Percentiles rank a stretch among this genome's conserved stretches.
Evolutionary conservation across 2,329 filamentous ascomycete genomes (phyloP).

Genomic region (Escovopsis weberi): DNA sequence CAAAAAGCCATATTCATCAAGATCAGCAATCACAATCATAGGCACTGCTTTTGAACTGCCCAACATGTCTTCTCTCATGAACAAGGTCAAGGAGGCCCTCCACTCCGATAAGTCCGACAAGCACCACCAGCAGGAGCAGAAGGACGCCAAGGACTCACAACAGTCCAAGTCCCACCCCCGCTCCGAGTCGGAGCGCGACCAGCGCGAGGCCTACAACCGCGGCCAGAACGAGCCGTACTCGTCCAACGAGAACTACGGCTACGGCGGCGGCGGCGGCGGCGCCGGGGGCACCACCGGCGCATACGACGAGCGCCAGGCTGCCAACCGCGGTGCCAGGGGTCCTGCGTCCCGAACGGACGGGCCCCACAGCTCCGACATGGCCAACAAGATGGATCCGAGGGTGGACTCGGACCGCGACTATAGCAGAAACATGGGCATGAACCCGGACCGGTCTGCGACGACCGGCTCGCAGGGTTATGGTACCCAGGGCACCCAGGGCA

Average conservation of each 20-base stretch:
- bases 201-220: conserved; percentile 6
- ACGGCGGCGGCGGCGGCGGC: conserved; percentile 2
- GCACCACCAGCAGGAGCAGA: no score
- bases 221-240: conserved; percentile 18
- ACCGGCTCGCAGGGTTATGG: conserved; percentile 2
- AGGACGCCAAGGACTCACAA: conserved; percentile 8
- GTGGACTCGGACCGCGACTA: conserved; percentile 37
- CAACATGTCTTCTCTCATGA: conserved; percentile 42
- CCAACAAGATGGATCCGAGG: conserved; percentile 39
- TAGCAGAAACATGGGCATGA: conserved; percentile 18
- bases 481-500: conserved; percentile 6
- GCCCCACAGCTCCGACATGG: conserved; percentile 30
- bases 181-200: conserved; percentile 25
- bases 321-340: conserved; percentile 6
- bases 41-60: not conserved
- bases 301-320: conserved; percentile 3
- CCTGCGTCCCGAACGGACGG: conserved; percentile 22
- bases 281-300: conserved; percentile 2
- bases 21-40: conserved; percentile 1
- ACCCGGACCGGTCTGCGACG: conserved; percentile 17
- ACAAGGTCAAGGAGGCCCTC: conserved; percentile 46
- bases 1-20: not conserved
- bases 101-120: conserved; percentile 19
- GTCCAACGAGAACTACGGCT: conserved; percentile 27
- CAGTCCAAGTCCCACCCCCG: conserved; percentile 19